Base-by-base conservation (phyloP, 2,329 filamentous ascomycete genomes). In the Neopestalotiopsis clavispora region DNA sequence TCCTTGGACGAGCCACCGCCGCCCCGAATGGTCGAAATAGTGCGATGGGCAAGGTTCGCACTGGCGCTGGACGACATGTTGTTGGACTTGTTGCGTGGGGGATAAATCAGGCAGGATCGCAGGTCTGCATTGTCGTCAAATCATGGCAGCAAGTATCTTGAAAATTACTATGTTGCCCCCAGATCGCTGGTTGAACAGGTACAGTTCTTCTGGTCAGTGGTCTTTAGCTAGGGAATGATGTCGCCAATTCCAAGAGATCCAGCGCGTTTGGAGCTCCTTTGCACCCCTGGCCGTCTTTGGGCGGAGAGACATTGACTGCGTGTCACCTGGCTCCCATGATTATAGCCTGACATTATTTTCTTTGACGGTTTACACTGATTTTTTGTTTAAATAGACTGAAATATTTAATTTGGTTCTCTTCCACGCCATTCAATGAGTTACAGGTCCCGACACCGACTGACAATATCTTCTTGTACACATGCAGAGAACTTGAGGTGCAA, bases 21-120 rank as follows among this genome's bases (percentile, higher is more conserved):
- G 68, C 81, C 78, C 70, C 87, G 84, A 73, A 91, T 90, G 78
- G 80, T 89, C 67, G 88, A 84, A 64, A 91, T 84, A 71, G 84
- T 85, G 69, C 88, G 85, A 77, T 91, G 89, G 67, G 88, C 83
- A 68, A 89, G 84, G 65, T 81, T 80, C 49, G 82, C 72, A 52
- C 75, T 77, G 62, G 84, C 72, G 56, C 75, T 77, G 62, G 84
- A 84, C 68, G 85, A 82, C 85, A 87, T 87, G 69, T 61, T 87
- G 69, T 59, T 67, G 67, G 56, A 59, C 60, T 20, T 52, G 45
- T 34, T 66, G 56, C 20, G 60, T 13, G 14, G 23, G 45, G 45
- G n/a, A 28, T 28, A 28, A 9, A 52, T 52, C 45, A 28, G 17
- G 45, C 40, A 38, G 34, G 59, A 12, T 40, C 17, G n/a, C 30